Base-by-base conservation (phyloP, 179 eudicot species). In the Actinidia arguta region DNA sequence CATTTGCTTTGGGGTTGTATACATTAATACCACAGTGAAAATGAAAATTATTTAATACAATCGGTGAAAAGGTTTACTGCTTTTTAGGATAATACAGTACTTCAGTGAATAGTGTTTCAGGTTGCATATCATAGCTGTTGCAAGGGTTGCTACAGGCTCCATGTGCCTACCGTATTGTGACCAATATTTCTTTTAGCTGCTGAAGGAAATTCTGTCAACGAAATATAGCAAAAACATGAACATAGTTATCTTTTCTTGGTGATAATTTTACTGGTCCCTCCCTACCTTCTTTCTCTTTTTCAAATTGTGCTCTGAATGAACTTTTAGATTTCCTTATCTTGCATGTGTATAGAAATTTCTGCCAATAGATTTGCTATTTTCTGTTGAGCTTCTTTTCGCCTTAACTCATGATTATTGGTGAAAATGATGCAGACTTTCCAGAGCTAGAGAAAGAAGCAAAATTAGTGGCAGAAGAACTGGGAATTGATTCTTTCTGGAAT, bases 371-470 rank as follows among this genome's bases (percentile, higher is more conserved):
- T 59, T 56, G 8, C n/a, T 10, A 14, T 55, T 17, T 71, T 46
- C 11, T 39, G 71, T 62, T 46, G 62, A 58, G 18, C 12, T 73
- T 22, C 50, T 52, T 79, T 51, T 64, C n/a, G n/a, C n/a, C 27
- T 50, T 79, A 50, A 27, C 67, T 70, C 4, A 14, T 4, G 39
- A n/a, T 69, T 54, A 56, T 25, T 47, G 3, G 25, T 54, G 81
- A 9, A 77, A 63, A 46, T 5, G n/a, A 25, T 87, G 88, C 92
- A 96, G 99, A 96, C 80, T 96, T 91, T 86, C 98, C 99, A n/a
- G 92, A 92, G 86, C 88, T 95, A 48, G 93, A 96, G 84, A 85
- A 79, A 50, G 93, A 92, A 85, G 99, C 98, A 83, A 93, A 91
- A 83, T 82, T 82, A 79, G 87, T 92, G 72, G 98, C 98, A 18